Percentiles rank a stretch among this genome's conserved stretches.
phyloP scores from a whole-genome alignment of 1,284 basidiomycete genomes.

The Pseudozyma sp. region DNA sequence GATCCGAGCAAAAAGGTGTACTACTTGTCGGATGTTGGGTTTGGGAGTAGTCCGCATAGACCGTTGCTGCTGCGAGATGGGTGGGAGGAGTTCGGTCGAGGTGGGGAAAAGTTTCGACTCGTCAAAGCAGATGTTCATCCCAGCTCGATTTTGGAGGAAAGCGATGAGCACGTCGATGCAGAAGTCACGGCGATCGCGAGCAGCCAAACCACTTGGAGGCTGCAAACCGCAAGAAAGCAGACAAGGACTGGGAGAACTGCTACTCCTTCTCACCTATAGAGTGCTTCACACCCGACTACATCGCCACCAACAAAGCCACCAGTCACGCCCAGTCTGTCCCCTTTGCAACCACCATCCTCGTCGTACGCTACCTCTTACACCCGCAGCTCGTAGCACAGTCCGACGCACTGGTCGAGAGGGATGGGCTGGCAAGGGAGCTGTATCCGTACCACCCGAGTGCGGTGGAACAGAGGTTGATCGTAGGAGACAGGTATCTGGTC shows the following conservation, averaged over 20 bases:
- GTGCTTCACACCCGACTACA: conserved; percentile 28
- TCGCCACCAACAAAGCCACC: conserved; percentile 15
- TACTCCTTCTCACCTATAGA: conserved; percentile 27
- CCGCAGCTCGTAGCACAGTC: not conserved
- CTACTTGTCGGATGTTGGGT: conserved; percentile 44
- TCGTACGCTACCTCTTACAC: conserved; percentile 18
- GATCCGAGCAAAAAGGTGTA: conserved; percentile 11
- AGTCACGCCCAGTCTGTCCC: conserved; percentile 8
- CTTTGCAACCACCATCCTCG: conserved; percentile 30
- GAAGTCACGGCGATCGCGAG: not conserved
- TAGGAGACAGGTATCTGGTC: conserved; percentile 23
- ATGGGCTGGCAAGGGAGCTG: conserved; percentile 17
- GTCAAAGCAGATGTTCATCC: conserved; percentile 14
- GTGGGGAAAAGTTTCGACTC: conserved; percentile 12
- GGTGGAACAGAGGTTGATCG: conserved; percentile 34
- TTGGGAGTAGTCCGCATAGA: conserved; percentile 23
- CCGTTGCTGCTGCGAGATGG: conserved; percentile 37
- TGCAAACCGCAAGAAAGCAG: conserved; percentile 20
- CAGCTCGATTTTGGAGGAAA: conserved; percentile 13
- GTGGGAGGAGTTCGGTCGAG: conserved; percentile 27
- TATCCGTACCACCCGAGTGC: conserved; percentile 41
- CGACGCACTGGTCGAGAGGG: not conserved
- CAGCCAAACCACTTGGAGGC: conserved; percentile 19
- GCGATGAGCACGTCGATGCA: not conserved
- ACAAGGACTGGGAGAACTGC: conserved; percentile 28